Evolutionary conservation across 2,329 filamentous ascomycete genomes (phyloP), one percentile per base, ranked within the genome.

Genomic region (Colletotrichum paranaense): DNA sequence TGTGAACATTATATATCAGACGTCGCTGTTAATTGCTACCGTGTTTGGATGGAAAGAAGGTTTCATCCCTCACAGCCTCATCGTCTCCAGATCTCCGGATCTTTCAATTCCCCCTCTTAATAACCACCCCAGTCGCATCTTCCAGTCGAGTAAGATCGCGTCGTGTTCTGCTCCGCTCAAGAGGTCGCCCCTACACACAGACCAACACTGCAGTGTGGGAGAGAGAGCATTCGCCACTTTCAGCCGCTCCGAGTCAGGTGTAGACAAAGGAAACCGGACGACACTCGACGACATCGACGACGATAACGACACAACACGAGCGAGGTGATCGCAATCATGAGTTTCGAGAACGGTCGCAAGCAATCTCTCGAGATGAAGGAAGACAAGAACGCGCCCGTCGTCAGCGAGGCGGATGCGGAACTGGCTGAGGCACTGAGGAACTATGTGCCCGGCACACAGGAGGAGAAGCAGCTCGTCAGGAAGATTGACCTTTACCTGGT

Each of bases 361-460:
- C 68, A 58, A 30, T 74, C 72, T n/a, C 62, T 74, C 38, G 72
- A 74, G 38, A 74, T 74, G 72, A 75, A 75, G 68, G 74, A 75
- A 62, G 68, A 75, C 65, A 74, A 67, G 35, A 60, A 68, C 24
- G 57, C 65, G 42, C 56, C 42, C 66, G 42, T 58, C 53, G 62
- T 70, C 56, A 38, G 53, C 46, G 26, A 52, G 69, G 60, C 59
- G 7, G 75, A 80, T n/a, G 62, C 67, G 9, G 77, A 79, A 62
- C 75, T 80, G 16, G 73, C 76, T 9, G 75, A 76, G 52, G 77
- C 78, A 3, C 65, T 81, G 28, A 74, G 78, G 59, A 76, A 76
- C 55, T 80, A 80, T 35, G 77, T 80, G 0, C 79, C 79, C 5
- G 76, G 75, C 7, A 75, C 76, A 1, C 56, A 73, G 8, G 76